Base-by-base conservation (phyloP, 2,329 filamentous ascomycete species). In the Botrytis hyacinthi region DNA sequence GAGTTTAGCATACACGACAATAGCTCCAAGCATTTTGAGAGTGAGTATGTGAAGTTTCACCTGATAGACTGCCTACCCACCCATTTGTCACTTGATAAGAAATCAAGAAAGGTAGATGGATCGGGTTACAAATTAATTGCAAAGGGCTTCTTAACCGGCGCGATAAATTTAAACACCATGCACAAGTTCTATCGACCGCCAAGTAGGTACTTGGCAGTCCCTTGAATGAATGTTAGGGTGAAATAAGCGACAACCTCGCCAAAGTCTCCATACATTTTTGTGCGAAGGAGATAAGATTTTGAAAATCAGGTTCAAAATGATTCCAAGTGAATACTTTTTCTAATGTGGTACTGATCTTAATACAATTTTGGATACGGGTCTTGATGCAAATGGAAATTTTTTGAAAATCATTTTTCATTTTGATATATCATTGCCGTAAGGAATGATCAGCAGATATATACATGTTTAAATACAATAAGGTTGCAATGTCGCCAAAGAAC, bases 391-490 rank as follows among this genome's bases (percentile, higher is more conserved):
- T 6, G 26, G 5, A 51, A 12, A n/a, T 51, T 14, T 26, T 16
- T 54, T 3, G 14, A 54, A 54, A 16, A 16, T 18, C 18, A n/a
- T 0, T 18, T 29, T n/a, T 54, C n/a, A 29, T 7, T 54, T 54
- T 16, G 32, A 44, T 42, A 18, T 44, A 29, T 26, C 26, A 79
- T 85, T 73, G 86, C 85, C 14, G 20, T 32, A 57, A 68, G 66
- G 48, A 68, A 57, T 57, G 48, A 42, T 32, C 37, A 37, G 35
- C 66, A 57, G 40, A 16, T 18, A 57, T 22, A 8, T 40, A 16
- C 44, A 20, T 54, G 20, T 54, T 57, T 68, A 57, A 29, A 68
- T 29, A 66, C 32, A 35, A 68, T 51, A 40, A 29, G n/a, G 48
- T 68, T 26, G 29, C 48, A 32, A 42, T 57, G 35, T 57, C 66